Evolutionary conservation across 805 yeast species (phyloP), one percentile per base, ranked within the genome.

Genomic region (Komagataella mondaviorum): DNA sequence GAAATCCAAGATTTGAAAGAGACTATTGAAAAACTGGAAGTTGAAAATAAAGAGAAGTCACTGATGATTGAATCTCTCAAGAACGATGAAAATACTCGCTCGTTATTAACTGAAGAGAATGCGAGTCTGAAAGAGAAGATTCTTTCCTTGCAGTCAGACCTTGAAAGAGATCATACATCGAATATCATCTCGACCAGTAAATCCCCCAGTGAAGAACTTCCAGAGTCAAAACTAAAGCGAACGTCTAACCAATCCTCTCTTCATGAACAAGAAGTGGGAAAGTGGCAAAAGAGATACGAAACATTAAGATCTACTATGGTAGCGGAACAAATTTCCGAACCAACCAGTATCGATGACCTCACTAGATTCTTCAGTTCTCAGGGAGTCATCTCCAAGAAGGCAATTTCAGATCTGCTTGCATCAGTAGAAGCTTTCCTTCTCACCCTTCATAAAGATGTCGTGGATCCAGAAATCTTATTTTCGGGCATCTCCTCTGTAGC

Each of bases 221-320:
- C 39, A 30, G 23, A 46, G 17, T n/a, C 22, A 22, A 10, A 22
- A n/a, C 30, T 46, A n/a, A 46, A 46, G 24, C 23, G 30, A 20
- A n/a, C 23, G n/a, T 20, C 17, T 6, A 10, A 24, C 8, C 16
- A 24, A 17, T 24, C 36, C 17, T 18, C 51, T 49, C 8, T 16
- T 16, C 17, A 30, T 8, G 24, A 49, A 53, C 67, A 63, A 47
- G 64, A 66, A 51, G 54, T 73, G 7, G 60, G 68, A 4, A 70
- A 68, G 51, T 75, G 85, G 79, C 81, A 76, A 62, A 59, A 63
- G 48, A 77, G 69, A 55, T 76, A 68, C 56, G 78, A 78, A 60
- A 73, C 74, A 12, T 64, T 73, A n/a, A 71, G 77, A 50, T 52
- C 60, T 3, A 30, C 39, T 2, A 30, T 30, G 39, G n/a, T 30